Evolutionary conservation across 345 rosid genomes (phyloP).

Genomic region (Trapa bicornis): DNA sequence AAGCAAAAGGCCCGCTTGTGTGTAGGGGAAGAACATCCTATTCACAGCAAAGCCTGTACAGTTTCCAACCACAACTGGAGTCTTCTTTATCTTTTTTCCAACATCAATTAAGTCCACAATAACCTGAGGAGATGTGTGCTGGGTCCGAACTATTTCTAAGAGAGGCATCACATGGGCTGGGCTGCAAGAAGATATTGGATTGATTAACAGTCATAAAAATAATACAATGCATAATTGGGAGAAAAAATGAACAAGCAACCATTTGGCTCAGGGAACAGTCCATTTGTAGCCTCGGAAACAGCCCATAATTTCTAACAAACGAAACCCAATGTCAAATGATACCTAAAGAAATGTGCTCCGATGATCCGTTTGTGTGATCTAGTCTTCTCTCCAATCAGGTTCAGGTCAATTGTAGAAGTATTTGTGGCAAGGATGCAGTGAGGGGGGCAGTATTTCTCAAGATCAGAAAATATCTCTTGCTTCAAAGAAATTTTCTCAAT

Average conservation of each 20-base stretch:
- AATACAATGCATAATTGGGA: conserved; percentile 1
- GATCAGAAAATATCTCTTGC: conserved; percentile 91
- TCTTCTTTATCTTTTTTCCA: conserved; percentile 85
- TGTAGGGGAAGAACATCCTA: conserved; percentile 95
- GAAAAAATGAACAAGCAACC: not conserved
- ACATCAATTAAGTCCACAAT: conserved; percentile 82
- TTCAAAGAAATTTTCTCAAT: conserved; percentile 81
- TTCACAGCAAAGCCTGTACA: conserved; percentile 99
- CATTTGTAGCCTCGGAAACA: not conserved
- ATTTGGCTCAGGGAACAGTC: not conserved
- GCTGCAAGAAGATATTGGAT: conserved; percentile 31
- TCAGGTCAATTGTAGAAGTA: conserved; percentile 93
- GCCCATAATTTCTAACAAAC: not conserved
- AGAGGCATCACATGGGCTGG: conserved; percentile 98
- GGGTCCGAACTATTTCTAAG: conserved; percentile 81
- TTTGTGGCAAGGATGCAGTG: conserved; percentile 87
- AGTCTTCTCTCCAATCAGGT: conserved; percentile 68
- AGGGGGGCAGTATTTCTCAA: conserved; percentile 78
- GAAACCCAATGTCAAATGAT: not conserved
- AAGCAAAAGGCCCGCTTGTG: conserved; percentile 69
- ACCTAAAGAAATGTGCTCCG: conserved; percentile 99
- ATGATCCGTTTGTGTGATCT: conserved; percentile 69
- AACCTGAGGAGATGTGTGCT: conserved; percentile 74
- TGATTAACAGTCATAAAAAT: conserved; percentile 6
- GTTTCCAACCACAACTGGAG: conserved; percentile 89